Evolutionary conservation across 2,329 filamentous ascomycete species (phyloP), one percentile per base, ranked within the genome.

Genomic region (Aspergillus alliaceus): DNA sequence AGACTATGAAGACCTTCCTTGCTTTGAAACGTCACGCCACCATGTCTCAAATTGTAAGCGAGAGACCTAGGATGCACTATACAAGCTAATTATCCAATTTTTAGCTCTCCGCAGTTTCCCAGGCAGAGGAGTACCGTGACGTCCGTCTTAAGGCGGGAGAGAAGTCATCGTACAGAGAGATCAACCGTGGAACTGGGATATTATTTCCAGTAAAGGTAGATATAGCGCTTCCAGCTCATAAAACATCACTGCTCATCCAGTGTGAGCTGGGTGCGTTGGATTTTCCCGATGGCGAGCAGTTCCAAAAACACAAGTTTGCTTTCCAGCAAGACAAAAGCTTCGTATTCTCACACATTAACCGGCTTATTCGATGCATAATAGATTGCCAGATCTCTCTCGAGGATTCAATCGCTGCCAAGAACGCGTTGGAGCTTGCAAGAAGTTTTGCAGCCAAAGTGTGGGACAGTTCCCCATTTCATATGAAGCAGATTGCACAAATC

Each of bases 401-500:
- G 71, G 91, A 98, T 69, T 87, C 90, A 0, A 72, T 86, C 4
- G 83, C 88, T 2, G 82, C 86, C 1, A 83, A 83, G 27, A 86
- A 87, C 59, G 89, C 89, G 6, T 81, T 98, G 1, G 89, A 93
- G 67, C 82, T 98, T 6, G 83, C 89, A 48, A 83, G 93, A 56
- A 91, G 90, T 62, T 77, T 98, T 51, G 83, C 85, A 22, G 90
- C 92, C 2, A 84, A 83, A 58, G 82, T 82, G 1, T 96, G 93
- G 95, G 95, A 99, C 67, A 86, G 89, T 32, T 90, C 87, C 2
- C 85, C 90, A 0, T 80, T 89, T 22, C 90, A 97, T 64, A 83
- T 99, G 67, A 89, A 89, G 59, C 93, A 98, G 71, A 82, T 99
- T 1, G 86, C 90, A 0, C 84, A 86, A 2, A 84, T 98, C 59